Evolutionary conservation across 106 monocot genomes (phyloP).

Genomic region (Ottelia alismoides): DNA sequence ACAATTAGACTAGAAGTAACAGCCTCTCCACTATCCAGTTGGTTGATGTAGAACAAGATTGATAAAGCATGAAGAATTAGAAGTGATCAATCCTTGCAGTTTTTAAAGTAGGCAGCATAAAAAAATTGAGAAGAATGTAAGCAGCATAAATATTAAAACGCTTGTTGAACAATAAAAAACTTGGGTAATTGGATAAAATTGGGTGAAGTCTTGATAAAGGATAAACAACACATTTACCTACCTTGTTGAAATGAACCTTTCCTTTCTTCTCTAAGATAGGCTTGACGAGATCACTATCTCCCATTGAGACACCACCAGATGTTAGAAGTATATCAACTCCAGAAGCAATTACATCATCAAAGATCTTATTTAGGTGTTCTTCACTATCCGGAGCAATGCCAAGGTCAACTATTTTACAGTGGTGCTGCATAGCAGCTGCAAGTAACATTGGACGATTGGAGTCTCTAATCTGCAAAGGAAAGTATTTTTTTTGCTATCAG

Average conservation of each 20-base stretch:
- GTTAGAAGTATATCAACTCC: conserved; percentile 70
- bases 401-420: conserved; percentile 75
- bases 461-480: conserved; percentile 65
- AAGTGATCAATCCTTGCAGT: no score
- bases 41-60: no score
- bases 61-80: no score
- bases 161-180: no score
- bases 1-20: no score
- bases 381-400: conserved; percentile 73
- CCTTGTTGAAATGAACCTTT: conserved; percentile 71
- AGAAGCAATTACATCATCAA: conserved; percentile 42
- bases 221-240: no score
- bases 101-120: no score
- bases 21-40: no score
- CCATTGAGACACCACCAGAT: conserved; percentile 96
- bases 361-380: conserved; percentile 30
- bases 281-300: conserved; percentile 89
- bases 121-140: no score
- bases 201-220: no score
- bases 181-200: no score
- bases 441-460: conserved; percentile 89
- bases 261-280: conserved; percentile 64
- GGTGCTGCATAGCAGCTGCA: conserved; percentile 58
- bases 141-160: no score
- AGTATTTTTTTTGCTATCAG: background rate